Conservation (phyloP, 306 rosid species). For the Astragalus glycyphyllos region DNA sequence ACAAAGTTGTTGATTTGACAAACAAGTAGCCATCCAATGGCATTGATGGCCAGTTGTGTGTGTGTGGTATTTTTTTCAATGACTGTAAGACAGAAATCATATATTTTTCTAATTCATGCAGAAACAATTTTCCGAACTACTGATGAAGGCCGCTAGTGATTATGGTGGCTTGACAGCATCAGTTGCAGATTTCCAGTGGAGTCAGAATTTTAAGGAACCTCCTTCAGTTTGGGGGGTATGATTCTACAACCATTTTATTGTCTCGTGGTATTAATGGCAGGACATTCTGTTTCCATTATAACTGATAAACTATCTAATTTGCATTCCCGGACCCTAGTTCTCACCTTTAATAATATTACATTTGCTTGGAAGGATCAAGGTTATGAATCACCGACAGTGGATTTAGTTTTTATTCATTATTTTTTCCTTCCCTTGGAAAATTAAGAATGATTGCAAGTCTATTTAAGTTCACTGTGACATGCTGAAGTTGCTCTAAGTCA, state of each 20-base stretch:
- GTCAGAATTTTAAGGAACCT: constrained; percentile 94
- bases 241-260: constrained; percentile 41
- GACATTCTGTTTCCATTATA: constrained; percentile 13
- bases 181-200: constrained; percentile 97
- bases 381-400: neutral
- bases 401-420: neutral
- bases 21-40: constrained; percentile 5
- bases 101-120: constrained; percentile 53
- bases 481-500: constrained; percentile 11
- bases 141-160: constrained; percentile 98
- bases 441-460: constrained; percentile 8
- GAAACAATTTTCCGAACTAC: constrained; percentile 94
- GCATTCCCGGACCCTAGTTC: constrained; percentile 9
- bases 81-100: constrained; percentile 2
- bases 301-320: constrained; percentile 16
- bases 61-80: constrained; percentile 12
- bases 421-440: neutral
- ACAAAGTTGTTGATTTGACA: neutral
- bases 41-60: neutral
- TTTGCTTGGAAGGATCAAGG: constrained; percentile 13
- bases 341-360: constrained; percentile 1
- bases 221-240: constrained; percentile 99
- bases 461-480: neutral
- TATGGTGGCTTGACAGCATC: constrained; percentile 96
- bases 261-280: constrained; percentile 14